These are phyloP conservation scores for Polychaeton citri DNA, from an alignment of 2,329 filamentous ascomycete genomes.

Conservation along the genomic window DNA sequence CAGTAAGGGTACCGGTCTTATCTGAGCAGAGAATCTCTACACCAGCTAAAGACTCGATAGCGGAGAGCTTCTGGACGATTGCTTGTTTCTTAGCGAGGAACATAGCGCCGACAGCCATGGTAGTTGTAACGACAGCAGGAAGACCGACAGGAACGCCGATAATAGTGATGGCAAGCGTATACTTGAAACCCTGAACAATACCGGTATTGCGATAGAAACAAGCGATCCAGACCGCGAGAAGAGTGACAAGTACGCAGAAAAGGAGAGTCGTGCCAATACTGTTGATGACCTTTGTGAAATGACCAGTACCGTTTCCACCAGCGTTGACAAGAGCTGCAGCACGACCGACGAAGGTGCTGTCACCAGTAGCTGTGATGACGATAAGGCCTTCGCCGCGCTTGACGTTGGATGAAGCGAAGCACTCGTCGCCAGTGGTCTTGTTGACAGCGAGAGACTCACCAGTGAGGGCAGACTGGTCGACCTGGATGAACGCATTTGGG, in stretches of 20 bases:
- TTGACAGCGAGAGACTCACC: constrained; percentile 86
- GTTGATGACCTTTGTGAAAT: constrained; percentile 86
- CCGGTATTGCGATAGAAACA: constrained; percentile 77
- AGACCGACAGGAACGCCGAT: constrained; percentile 71
- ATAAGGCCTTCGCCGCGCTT: constrained; percentile 83
- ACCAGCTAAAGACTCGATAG: constrained; percentile 63
- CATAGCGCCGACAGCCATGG: constrained; percentile 61
- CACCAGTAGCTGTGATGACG: constrained; percentile 71
- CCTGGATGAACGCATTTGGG: constrained; percentile 71
- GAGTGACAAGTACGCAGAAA: constrained; percentile 43
- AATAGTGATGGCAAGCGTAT: constrained; percentile 58
- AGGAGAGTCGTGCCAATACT: constrained; percentile 72
- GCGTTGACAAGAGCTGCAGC: constrained; percentile 53
- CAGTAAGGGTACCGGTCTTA: constrained; percentile 67
- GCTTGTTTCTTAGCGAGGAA: constrained; percentile 67
- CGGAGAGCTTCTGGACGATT: constrained; percentile 67
- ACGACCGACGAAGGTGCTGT: constrained; percentile 81
- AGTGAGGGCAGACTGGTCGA: constrained; percentile 85
- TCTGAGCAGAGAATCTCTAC: constrained; percentile 70
- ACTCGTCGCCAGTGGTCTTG: constrained; percentile 69
- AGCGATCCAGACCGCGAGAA: constrained; percentile 72
- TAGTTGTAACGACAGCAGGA: constrained; percentile 65
- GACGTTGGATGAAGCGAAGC: constrained; percentile 61
- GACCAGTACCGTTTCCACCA: constrained; percentile 62
- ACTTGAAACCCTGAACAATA: constrained; percentile 61